Evolutionary conservation across 2,329 filamentous ascomycete species (phyloP).

Genomic region (Venturia pyrina): DNA sequence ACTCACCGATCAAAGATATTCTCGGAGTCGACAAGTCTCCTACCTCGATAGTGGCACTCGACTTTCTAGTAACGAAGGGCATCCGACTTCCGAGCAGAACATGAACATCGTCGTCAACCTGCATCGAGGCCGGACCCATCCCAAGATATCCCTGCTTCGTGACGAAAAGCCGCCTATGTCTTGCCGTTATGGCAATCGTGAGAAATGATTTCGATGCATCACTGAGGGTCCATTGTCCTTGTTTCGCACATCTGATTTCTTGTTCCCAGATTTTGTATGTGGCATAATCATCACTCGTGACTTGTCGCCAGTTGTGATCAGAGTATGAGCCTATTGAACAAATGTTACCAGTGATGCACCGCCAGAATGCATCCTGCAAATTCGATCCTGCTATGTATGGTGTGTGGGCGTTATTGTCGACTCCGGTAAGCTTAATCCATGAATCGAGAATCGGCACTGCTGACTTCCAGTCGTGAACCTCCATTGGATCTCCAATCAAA

Average conservation of each 20-base stretch:
- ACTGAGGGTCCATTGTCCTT: background rate
- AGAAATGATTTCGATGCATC: background rate
- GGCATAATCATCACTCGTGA: background rate
- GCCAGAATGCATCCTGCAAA: background rate
- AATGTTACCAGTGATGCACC: background rate
- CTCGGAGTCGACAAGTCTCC: background rate
- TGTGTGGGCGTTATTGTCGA: background rate
- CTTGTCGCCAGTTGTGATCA: background rate
- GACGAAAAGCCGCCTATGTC: slow-evolving; percentile 3
- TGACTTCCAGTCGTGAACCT: background rate
- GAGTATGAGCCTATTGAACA: background rate
- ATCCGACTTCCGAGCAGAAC: background rate
- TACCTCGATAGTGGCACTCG: background rate
- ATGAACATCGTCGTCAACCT: background rate
- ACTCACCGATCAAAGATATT: background rate
- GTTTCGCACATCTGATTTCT: background rate
- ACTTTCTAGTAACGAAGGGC: background rate
- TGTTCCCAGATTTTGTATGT: background rate
- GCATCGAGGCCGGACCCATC: background rate
- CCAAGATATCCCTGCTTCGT: slow-evolving; percentile 3
- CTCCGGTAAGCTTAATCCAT: background rate
- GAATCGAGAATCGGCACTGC: background rate
- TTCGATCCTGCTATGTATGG: background rate
- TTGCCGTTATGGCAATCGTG: background rate
- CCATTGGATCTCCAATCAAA: background rate